phyloP scores from a whole-genome alignment of 768 basidiomycete species.

The Erythrobasidium yunnanense region DNA sequence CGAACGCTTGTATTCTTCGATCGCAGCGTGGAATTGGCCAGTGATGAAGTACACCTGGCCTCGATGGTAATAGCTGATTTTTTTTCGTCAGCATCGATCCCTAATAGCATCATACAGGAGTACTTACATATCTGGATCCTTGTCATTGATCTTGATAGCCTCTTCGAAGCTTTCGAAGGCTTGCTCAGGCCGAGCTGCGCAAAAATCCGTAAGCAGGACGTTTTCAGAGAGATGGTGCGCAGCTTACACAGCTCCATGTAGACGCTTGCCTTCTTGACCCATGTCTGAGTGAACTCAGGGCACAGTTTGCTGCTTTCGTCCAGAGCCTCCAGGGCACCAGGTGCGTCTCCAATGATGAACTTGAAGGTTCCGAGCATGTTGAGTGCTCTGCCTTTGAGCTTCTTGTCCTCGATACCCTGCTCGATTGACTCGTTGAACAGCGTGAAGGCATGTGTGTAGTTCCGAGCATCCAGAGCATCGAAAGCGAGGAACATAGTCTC shows the following conservation, averaged over 20 bases:
- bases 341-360: constrained; percentile 80
- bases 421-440: constrained; percentile 74
- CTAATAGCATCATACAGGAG: background rate
- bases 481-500: constrained; percentile 67
- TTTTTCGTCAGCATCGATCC: background rate
- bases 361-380: constrained; percentile 95
- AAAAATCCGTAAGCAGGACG: background rate
- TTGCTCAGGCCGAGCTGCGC: constrained; percentile 52
- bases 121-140: constrained; percentile 69
- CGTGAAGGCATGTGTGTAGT: constrained; percentile 69
- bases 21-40: constrained; percentile 72
- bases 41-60: constrained; percentile 97
- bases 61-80: constrained; percentile 70
- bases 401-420: constrained; percentile 68
- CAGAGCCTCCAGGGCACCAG: constrained; percentile 71
- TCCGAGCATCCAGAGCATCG: constrained; percentile 68
- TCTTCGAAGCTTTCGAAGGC: constrained; percentile 86
- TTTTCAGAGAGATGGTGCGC: background rate
- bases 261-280: constrained; percentile 93
- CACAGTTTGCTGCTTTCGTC: constrained; percentile 59
- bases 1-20: constrained; percentile 81
- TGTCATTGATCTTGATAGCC: constrained; percentile 66
- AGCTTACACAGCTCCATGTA: constrained; percentile 73
- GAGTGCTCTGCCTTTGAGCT: constrained; percentile 64
- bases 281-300: constrained; percentile 63